phyloP scores from a whole-genome alignment of 305 asterid species.

The Withania somnifera region DNA sequence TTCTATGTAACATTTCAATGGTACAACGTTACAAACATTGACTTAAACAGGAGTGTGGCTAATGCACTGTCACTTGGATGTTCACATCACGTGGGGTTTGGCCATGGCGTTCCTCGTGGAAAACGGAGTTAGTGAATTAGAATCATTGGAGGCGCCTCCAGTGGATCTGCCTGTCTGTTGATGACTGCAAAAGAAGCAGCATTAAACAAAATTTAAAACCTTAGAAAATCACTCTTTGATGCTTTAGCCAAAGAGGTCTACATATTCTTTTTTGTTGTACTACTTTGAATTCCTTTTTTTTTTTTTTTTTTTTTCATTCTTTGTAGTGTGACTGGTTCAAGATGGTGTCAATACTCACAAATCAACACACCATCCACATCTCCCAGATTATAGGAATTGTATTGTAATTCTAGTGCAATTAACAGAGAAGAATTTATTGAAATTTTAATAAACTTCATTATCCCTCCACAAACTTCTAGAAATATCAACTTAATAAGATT shows the following conservation, averaged over 20 bases:
- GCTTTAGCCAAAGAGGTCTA: too few relatives aligned
- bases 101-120: constrained; percentile 73
- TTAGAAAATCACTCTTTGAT: too few relatives aligned
- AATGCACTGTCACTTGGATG: constrained; percentile 87
- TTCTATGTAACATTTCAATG: background rate
- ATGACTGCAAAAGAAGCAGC: background rate
- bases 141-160: constrained; percentile 51
- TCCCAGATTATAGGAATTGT: background rate
- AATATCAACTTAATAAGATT: too few relatives aligned
- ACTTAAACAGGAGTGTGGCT: constrained; percentile 56
- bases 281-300: too few relatives aligned
- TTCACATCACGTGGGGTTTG: constrained; percentile 69
- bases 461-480: too few relatives aligned
- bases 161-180: constrained; percentile 56
- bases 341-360: too few relatives aligned
- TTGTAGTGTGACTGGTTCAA: too few relatives aligned
- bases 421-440: background rate
- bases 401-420: background rate
- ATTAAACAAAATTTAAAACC: background rate
- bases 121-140: constrained; percentile 46
- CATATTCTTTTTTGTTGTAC: too few relatives aligned
- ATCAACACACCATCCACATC: too few relatives aligned
- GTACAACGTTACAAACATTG: background rate
- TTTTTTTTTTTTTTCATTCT: too few relatives aligned
- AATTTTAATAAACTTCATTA: too few relatives aligned